These are phyloP conservation scores for Starmerella powellii DNA, from an alignment of 805 yeast species.

Conservation along the genomic window DNA sequence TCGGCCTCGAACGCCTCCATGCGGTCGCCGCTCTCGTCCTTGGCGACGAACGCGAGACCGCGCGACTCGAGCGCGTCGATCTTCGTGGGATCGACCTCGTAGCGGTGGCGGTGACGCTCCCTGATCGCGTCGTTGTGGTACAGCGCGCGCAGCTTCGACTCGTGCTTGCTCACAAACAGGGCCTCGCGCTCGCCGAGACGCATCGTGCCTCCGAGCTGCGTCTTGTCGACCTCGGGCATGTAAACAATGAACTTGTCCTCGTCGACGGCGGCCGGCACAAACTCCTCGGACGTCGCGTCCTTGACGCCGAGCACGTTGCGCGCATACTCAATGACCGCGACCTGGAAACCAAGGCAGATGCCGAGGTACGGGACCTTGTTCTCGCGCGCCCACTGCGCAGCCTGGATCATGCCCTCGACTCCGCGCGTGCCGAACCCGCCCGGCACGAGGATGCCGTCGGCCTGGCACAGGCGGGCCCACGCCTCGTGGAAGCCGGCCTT, in stretches of 20 bases:
- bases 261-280: constrained; percentile 49
- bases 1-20: constrained; percentile 88
- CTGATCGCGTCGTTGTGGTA: constrained; percentile 61
- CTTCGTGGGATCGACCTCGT: constrained; percentile 85
- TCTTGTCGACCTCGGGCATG: constrained; percentile 97
- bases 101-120: constrained; percentile 98
- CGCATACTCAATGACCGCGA: constrained; percentile 88
- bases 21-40: constrained; percentile 78
- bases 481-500: constrained; percentile 83
- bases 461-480: constrained; percentile 85
- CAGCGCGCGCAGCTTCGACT: constrained; percentile 58
- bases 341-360: constrained; percentile 92
- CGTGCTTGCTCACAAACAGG: constrained; percentile 54
- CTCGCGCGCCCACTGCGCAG: constrained; percentile 97
- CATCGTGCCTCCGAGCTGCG: constrained; percentile 97
- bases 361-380: constrained; percentile 89
- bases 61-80: constrained; percentile 56
- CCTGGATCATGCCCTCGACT: constrained; percentile 94
- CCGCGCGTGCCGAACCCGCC: constrained; percentile 98
- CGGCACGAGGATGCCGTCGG: constrained; percentile 94
- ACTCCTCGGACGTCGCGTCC: constrained; percentile 72
- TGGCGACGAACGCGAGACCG: constrained; percentile 85
- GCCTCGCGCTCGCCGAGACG: constrained; percentile 92
- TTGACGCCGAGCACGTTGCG: constrained; percentile 62
- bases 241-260: constrained; percentile 61